Base-by-base conservation (phyloP, 176 grass and related monocot species). In the Oryza rufipogon region DNA sequence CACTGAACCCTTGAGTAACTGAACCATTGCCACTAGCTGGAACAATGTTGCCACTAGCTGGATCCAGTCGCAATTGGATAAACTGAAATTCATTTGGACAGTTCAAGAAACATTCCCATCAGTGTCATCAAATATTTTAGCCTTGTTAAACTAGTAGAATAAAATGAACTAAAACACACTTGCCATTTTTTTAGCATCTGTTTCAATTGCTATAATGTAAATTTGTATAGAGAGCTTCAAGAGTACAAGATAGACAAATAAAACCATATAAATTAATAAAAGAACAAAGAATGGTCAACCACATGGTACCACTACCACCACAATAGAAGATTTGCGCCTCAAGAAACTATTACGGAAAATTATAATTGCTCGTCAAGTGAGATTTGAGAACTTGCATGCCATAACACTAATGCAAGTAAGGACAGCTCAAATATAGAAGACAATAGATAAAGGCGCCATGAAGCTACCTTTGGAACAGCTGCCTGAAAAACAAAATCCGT, bases 401-500 rank as follows among this genome's bases (percentile, higher is more conserved):
- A 78, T 23, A 84, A 68, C 17, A 84, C 30, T 20, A 26, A 45
- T 45, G 56, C 56, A 20, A 61, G 20, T 22, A n/a, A 20, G 33
- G 30, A 72, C 42, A 80, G 63, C 19, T 84, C 36, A 84, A 84
- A 73, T 42, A 68, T 75, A 68, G 45, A 84, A 42, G 17, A 45
- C 58, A 34, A 47, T 48, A 71, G 9, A 61, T 61, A n/a, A 64
- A 30, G 71, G 14, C 45, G 79, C 41, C 11, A 71, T 10, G 42
- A 72, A 78, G 34, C 52, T 95, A 98, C 96, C 92, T 98, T 98
- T 67, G 96, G 96, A 68, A 98, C 96, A 77, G 96, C 96, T 42
- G 96, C 96, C 85, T 98, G 96, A 83, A 98, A 98, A 82, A 95
- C 70, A 79, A 98, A 98, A 83, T 98, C 86, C 23, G 89, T 92